Evolutionary conservation across 371 early-diverging fungal species (phyloP), one percentile per base, ranked within the genome.

Genomic region (Circinella minor): DNA sequence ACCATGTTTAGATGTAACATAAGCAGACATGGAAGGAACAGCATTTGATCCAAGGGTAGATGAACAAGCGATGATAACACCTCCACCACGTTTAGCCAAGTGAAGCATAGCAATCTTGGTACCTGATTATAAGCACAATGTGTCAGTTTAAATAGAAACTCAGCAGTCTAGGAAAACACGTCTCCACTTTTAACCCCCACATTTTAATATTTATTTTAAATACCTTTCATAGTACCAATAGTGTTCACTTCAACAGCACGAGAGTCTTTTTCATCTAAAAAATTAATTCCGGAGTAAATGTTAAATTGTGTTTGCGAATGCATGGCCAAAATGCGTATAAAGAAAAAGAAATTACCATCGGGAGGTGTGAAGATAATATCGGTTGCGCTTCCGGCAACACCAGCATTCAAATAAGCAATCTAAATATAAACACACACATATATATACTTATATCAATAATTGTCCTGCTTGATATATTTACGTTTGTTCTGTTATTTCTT

Each of bases 171-270:
- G 27, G 27, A 27, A 27, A n/a, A 15, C 15, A 11, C 43, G 43
- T 43, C 43, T 43, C 43, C 47, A 10, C 55, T 55, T 14, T 55
- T n/a, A 20, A 14, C 7, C 55, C 55, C 20, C n/a, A 7, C 27
- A 27, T 27, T 27, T 27, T 27, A 27, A 27, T 27, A 27, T 27
- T 27, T 27, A 27, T 27, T 27, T 27, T 2, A 27, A 27, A 27
- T 57, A 57, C 57, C 79, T 55, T 89, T 82, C 60, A 94, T 83
- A 7, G 92, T 89, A 27, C 89, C 87, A 4, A 77, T 84, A 4
- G 91, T 70, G 76, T 94, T 92, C 63, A 93, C 82, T 64, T 89
- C 81, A 9, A 94, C 68, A 17, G 89, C 88, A 10, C 76, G 80
- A 71, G 47, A 20, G 39, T 64, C 43, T 7, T 20, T 38, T 4